Base-by-base conservation (phyloP, 192 early-diverging fungal genomes). In the Physocladia obscura region DNA sequence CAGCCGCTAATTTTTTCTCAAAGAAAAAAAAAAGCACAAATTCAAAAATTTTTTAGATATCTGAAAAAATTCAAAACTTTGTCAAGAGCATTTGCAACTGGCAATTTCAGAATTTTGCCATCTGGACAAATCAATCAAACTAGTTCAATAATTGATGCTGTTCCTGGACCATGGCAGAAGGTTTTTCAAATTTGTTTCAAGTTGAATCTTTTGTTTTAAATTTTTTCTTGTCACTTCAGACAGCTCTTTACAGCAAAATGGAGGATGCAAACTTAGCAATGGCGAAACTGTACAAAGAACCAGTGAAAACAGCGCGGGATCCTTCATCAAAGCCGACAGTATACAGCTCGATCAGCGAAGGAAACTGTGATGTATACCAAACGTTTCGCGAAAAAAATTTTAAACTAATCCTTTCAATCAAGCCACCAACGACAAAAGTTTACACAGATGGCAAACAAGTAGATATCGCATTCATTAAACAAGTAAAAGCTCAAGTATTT, bases 61-160 rank as follows among this genome's bases (percentile, higher is more conserved):
- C 74, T 87, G 8, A 71, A 70, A 36, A 74, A 82, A 22, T 87
- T 87, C 76, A 87, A 87, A 60, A 84, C 81, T 21, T 69, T 87
- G 2, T 85, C 83, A 13, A 54, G 76, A 32, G 81, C 84, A 22
- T 87, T 86, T 65, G 77, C 81, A 2, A 78, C 79, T 1, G 84
- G 84, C n/a, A 81, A 86, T 38, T 86, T 84, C 61, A 62, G 82
- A 24, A 57, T 76, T 17, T 24, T 82, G 1, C 73, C 79, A n/a
- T 54, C 49, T 22, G 75, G 68, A 3, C 56, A 31, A 27, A 57
- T 57, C 35, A 47, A 64, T 8, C 30, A 17, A 26, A 58, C 30
- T 24, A 47, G 50, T 26, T 19, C 48, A 22, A 52, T 49, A 59
- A 39, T 50, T 26, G 77, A 71, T 44, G 30, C 26, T 5, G 40